Percentiles rank a stretch among this genome's conserved stretches.
Evolutionary conservation across 352 stramenopile species (phyloP).

Genomic region (Phytophthora litchii): DNA sequence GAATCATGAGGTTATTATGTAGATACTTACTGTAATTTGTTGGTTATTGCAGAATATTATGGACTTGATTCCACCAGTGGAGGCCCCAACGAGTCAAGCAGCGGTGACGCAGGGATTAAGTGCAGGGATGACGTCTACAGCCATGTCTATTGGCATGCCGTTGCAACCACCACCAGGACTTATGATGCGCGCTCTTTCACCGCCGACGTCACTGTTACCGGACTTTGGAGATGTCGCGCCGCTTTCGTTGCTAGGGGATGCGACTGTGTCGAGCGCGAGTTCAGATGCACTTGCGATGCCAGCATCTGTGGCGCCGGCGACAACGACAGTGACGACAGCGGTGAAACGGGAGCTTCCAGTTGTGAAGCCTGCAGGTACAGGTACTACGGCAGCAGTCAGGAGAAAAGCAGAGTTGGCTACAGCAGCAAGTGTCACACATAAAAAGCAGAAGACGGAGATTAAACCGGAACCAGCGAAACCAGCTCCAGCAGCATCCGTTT

Average conservation of each 20-base stretch:
- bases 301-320: conserved; percentile 3
- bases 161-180: conserved; percentile 63
- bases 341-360: conserved; percentile 36
- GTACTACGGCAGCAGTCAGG: conserved; percentile 18
- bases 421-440: conserved; percentile 22
- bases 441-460: conserved; percentile 64
- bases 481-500: conserved; percentile 18
- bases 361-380: conserved; percentile 28
- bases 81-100: conserved; percentile 38
- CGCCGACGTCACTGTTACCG: conserved; percentile 67
- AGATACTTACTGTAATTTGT: conserved; percentile 9
- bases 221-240: conserved; percentile 56
- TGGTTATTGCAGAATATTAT: conserved; percentile 66
- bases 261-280: conserved; percentile 13
- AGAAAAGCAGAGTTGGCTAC: conserved; percentile 31
- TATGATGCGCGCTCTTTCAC: conserved; percentile 78
- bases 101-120: conserved; percentile 7
- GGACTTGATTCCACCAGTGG: conserved; percentile 66
- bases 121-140: conserved; percentile 8
- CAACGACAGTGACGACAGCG: conserved; percentile 33
- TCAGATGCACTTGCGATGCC: conserved; percentile 19
- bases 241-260: conserved; percentile 43
- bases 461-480: conserved; percentile 39
- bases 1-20: not conserved
- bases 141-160: conserved; percentile 54